These are phyloP conservation scores for Micractinium sp. DNA, from an alignment of 139 green algal species.

Conservation along the genomic window DNA sequence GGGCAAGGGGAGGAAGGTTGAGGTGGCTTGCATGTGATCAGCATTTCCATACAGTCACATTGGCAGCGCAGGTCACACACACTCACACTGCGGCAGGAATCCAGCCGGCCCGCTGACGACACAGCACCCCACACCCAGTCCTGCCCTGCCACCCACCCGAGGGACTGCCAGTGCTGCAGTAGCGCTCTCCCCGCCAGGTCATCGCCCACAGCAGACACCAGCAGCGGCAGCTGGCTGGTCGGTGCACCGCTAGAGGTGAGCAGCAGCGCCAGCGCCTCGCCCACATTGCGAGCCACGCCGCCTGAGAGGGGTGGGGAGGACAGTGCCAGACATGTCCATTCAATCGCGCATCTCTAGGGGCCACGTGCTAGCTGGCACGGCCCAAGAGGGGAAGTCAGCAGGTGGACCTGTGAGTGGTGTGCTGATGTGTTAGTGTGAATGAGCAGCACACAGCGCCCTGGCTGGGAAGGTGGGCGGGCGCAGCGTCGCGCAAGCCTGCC, in stretches of 20 bases:
- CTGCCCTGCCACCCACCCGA: slow-evolving; percentile 18
- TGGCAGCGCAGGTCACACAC: not conserved
- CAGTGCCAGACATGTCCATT: too few species aligned
- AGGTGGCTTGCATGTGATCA: too few species aligned
- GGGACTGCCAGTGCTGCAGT: slow-evolving; percentile 30
- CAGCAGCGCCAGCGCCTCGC: slow-evolving; percentile 50
- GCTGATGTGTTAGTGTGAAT: too few species aligned
- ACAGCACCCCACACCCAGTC: not conserved
- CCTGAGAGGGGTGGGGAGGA: slow-evolving; percentile 30
- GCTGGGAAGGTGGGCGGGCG: not conserved
- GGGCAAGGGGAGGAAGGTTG: not conserved
- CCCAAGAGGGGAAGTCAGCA: not conserved
- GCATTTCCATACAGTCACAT: too few species aligned
- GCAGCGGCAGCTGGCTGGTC: slow-evolving; percentile 24
- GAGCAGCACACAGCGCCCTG: too few species aligned
- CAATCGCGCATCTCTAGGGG: too few species aligned
- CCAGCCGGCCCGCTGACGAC: too few species aligned
- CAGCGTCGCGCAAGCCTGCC: too few species aligned
- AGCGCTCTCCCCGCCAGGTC: slow-evolving; percentile 56
- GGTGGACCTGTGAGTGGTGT: too few species aligned
- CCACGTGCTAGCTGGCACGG: too few species aligned
- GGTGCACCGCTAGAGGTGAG: not conserved
- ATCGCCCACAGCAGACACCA: slow-evolving; percentile 56
- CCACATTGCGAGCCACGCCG: slow-evolving; percentile 73
- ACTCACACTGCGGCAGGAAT: too few species aligned